phyloP scores from a whole-genome alignment of 192 early-diverging fungal genomes.

The Coemansia umbellata region DNA sequence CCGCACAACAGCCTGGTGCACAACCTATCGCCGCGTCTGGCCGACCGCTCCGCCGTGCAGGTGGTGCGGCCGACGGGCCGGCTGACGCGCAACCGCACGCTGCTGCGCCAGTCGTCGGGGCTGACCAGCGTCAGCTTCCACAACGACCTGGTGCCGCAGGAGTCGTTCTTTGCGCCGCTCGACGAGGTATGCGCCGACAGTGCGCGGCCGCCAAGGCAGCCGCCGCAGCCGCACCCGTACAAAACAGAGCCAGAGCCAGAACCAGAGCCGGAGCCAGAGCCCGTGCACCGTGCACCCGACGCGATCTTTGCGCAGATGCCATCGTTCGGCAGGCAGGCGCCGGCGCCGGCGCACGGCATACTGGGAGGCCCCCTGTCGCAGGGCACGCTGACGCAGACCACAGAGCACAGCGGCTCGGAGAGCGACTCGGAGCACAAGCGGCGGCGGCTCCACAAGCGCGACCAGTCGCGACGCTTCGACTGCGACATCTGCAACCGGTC shows the following conservation, averaged over 20 bases:
- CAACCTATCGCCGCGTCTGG: slow-evolving; percentile 34
- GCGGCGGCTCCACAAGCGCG: slow-evolving; percentile 40
- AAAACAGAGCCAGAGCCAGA: background rate
- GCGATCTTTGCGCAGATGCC: slow-evolving; percentile 45
- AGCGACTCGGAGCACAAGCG: slow-evolving; percentile 16
- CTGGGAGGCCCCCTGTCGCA: background rate
- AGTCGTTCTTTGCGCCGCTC: slow-evolving; percentile 50
- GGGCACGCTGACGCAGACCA: slow-evolving; percentile 8
- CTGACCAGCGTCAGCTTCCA: slow-evolving; percentile 40
- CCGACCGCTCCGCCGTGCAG: slow-evolving; percentile 9
- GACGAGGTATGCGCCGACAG: slow-evolving; percentile 45
- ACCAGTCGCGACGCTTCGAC: slow-evolving; percentile 49
- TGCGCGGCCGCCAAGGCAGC: background rate
- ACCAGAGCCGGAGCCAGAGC: background rate
- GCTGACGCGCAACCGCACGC: slow-evolving; percentile 32
- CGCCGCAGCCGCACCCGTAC: background rate
- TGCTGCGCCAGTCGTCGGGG: slow-evolving; percentile 38
- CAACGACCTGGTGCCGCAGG: slow-evolving; percentile 46
- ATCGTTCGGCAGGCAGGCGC: slow-evolving; percentile 10
- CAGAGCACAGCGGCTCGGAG: background rate
- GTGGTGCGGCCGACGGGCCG: slow-evolving; percentile 20
- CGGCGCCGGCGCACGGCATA: background rate
- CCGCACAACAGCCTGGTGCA: slow-evolving; percentile 47
- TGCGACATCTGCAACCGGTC: slow-evolving; percentile 61
- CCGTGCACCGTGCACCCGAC: background rate